Conservation (phyloP, 768 basidiomycete genomes). For the Daedalea quercina region DNA sequence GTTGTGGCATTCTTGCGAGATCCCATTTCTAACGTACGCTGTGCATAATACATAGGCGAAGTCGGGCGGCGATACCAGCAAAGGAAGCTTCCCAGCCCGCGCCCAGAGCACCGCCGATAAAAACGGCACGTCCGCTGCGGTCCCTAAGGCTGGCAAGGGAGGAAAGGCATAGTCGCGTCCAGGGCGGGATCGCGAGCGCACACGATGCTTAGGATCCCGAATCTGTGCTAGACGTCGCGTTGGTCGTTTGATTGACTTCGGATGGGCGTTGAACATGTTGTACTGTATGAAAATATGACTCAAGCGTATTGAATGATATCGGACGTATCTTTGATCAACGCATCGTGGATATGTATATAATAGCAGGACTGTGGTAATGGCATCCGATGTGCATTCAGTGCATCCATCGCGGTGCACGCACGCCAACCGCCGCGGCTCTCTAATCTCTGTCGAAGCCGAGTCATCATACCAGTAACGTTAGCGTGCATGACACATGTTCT, state of each 20-base stretch:
- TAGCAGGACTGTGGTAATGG: too few relatives aligned
- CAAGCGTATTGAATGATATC: too few relatives aligned
- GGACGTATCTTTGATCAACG: too few relatives aligned
- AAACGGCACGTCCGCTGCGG: conserved; percentile 14
- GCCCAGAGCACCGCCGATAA: conserved; percentile 16
- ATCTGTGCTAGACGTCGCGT: not conserved
- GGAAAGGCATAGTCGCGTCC: conserved; percentile 5
- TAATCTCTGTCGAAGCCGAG: too few relatives aligned
- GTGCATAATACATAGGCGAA: conserved; percentile 16
- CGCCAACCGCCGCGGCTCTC: too few relatives aligned
- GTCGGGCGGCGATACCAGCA: conserved; percentile 21
- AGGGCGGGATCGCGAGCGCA: not conserved
- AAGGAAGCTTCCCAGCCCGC: conserved; percentile 21
- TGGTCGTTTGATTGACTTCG: not conserved
- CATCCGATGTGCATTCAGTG: too few relatives aligned
- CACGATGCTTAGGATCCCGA: not conserved
- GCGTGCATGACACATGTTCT: too few relatives aligned
- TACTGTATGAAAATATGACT: too few relatives aligned
- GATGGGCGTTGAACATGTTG: not conserved
- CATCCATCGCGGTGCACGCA: too few relatives aligned
- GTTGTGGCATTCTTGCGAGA: not conserved
- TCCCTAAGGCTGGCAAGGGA: conserved; percentile 14
- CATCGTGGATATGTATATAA: too few relatives aligned
- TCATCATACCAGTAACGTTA: too few relatives aligned
- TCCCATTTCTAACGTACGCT: not conserved